These are phyloP conservation scores for Leptographium lundbergii DNA, from an alignment of 2,329 filamentous ascomycete genomes.

Conservation along the genomic window DNA sequence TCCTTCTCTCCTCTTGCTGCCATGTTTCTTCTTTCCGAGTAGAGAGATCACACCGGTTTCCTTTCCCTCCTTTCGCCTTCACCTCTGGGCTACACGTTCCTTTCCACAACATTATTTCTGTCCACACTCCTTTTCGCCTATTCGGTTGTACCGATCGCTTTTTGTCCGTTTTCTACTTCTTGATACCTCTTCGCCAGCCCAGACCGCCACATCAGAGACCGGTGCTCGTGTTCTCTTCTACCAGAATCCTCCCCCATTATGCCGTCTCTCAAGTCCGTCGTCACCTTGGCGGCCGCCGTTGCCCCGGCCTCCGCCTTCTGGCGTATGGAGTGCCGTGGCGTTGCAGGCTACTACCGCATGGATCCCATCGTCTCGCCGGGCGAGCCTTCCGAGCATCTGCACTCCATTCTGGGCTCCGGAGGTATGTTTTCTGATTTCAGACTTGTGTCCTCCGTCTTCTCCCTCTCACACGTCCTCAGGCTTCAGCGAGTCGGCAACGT, in stretches of 20 bases:
- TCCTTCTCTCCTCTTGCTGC: not conserved
- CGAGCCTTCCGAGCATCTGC: constrained; percentile 49
- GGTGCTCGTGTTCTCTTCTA: not conserved
- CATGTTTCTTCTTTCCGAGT: not conserved
- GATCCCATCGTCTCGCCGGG: constrained; percentile 64
- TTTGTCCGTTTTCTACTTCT: not conserved
- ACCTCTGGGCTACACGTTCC: not conserved
- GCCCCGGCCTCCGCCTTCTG: constrained; percentile 53
- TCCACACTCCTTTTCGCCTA: not conserved
- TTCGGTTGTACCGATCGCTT: not conserved
- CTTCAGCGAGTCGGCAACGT: constrained; percentile 47
- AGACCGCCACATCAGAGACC: not conserved
- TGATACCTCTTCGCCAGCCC: not conserved
- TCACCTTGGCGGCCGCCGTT: constrained; percentile 7
- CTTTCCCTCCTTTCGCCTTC: not conserved
- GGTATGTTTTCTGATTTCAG: constrained; percentile 41
- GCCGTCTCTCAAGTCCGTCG: not conserved
- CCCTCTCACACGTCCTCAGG: constrained; percentile 29
- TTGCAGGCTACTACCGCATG: constrained; percentile 55
- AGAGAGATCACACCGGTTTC: not conserved
- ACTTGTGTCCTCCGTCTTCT: too few relatives aligned
- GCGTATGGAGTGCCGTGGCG: constrained; percentile 74
- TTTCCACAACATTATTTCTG: not conserved
- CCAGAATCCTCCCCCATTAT: not conserved
- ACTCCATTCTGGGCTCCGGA: constrained; percentile 62